These are phyloP conservation scores for Prunus campanulata DNA, from an alignment of 306 rosid genomes.

Conservation along the genomic window DNA sequence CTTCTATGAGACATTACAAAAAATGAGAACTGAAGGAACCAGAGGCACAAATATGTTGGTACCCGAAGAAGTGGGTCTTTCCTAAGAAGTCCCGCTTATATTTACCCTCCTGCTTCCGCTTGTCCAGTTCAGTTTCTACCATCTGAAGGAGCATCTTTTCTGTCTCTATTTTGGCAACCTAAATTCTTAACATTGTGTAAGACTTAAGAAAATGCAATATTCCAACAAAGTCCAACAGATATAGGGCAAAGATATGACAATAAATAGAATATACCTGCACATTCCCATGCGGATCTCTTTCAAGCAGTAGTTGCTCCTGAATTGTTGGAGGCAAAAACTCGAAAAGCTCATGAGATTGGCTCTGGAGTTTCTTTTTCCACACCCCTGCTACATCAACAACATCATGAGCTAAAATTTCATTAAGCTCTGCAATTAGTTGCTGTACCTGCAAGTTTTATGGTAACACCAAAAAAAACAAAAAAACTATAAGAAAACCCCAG, in stretches of 20 bases:
- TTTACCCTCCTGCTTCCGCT: conserved; percentile 62
- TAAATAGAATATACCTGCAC: conserved; percentile 58
- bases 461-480: neutral
- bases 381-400: conserved; percentile 69
- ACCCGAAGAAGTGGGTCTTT: conserved; percentile 93
- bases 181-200: conserved; percentile 14
- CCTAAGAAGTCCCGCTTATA: conserved; percentile 57
- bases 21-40: neutral
- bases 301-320: conserved; percentile 92
- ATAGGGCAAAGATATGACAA: conserved; percentile 14
- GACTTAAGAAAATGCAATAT: neutral
- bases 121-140: conserved; percentile 80
- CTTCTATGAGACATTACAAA: too few species aligned
- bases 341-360: conserved; percentile 70
- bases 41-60: conserved; percentile 7
- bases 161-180: conserved; percentile 94
- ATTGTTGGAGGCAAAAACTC: conserved; percentile 81
- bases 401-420: conserved; percentile 77
- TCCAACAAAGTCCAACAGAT: conserved; percentile 2
- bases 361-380: conserved; percentile 82
- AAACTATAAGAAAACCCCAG: neutral
- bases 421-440: conserved; percentile 80
- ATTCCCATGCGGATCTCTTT: conserved; percentile 94
- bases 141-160: conserved; percentile 93
- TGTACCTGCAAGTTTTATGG: conserved; percentile 62